These are phyloP conservation scores for Yamadazyma diospyri DNA, from an alignment of 1,139 yeast genomes.

Conservation along the genomic window DNA sequence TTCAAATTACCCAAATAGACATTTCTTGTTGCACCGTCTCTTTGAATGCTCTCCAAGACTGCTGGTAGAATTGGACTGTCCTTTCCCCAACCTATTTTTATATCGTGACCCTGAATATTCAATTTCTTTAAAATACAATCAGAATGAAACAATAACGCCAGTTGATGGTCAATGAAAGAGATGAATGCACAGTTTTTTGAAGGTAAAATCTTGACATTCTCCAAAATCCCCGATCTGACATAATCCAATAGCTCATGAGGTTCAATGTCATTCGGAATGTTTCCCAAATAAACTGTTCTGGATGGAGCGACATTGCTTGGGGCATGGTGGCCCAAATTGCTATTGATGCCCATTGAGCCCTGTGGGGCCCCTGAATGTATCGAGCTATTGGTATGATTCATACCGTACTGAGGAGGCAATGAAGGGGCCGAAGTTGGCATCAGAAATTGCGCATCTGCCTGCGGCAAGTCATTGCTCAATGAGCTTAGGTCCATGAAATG, in stretches of 20 bases:
- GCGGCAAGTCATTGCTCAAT: constrained; percentile 4
- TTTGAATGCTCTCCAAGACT: constrained; percentile 69
- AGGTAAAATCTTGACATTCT: constrained; percentile 59
- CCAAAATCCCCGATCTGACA: constrained; percentile 89
- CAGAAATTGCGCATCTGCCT: constrained; percentile 3
- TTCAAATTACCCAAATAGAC: constrained; percentile 79
- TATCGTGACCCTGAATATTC: constrained; percentile 54
- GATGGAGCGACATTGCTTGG: constrained; percentile 50
- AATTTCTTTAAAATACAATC: constrained; percentile 58
- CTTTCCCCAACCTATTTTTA: constrained; percentile 68
- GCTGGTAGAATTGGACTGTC: constrained; percentile 64
- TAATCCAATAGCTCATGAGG: constrained; percentile 83
- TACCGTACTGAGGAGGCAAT: background rate
- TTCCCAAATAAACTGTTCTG: constrained; percentile 88
- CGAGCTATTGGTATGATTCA: background rate
- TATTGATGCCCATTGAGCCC: background rate
- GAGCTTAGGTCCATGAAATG: constrained; percentile 3
- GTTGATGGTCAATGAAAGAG: constrained; percentile 59
- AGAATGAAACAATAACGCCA: constrained; percentile 58
- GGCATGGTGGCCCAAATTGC: background rate
- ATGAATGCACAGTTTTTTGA: constrained; percentile 59
- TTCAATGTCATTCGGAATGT: constrained; percentile 77
- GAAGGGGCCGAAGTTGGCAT: constrained; percentile 5
- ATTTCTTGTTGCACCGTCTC: constrained; percentile 88
- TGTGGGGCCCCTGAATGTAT: background rate